Evolutionary conservation across 495 filamentous ascomycete species (phyloP).

Genomic region (Parathielavia appendiculata): DNA sequence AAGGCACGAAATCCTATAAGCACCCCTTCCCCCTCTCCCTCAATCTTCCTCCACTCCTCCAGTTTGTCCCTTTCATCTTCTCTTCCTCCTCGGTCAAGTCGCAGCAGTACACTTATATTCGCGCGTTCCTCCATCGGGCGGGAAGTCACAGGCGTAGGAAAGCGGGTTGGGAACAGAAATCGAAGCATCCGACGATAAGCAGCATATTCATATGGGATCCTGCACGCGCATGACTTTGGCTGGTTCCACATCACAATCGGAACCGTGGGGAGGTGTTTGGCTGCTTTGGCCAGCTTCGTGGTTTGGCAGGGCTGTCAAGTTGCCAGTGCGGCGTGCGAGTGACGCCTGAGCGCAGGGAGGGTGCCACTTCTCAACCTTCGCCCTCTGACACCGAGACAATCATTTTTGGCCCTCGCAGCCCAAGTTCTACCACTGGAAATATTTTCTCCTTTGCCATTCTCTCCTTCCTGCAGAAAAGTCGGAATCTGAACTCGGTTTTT

Average conservation of each 20-base stretch:
- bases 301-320: neutral
- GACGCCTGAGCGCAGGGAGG: neutral
- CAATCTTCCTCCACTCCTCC: neutral
- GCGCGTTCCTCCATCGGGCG: no score
- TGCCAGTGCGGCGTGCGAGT: neutral
- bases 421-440: neutral
- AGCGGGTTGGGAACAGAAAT: neutral
- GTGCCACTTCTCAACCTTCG: neutral
- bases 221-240: neutral
- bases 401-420: neutral
- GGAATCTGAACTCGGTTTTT: neutral
- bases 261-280: no score
- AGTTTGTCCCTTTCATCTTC: neutral
- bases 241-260: no score
- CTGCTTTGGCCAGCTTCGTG: no score
- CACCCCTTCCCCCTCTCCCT: neutral
- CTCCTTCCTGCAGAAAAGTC: neutral
- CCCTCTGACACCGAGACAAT: neutral
- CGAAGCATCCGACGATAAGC: no score
- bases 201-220: no score
- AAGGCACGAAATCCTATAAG: neutral
- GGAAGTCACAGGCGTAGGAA: no score
- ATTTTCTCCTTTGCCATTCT: neutral
- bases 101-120: no score
- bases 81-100: neutral